A percentile compares a stretch with the other conserved stretches of the same genome.
phyloP scores from a whole-genome alignment of 305 asterid species.

The Plantago coronopus region DNA sequence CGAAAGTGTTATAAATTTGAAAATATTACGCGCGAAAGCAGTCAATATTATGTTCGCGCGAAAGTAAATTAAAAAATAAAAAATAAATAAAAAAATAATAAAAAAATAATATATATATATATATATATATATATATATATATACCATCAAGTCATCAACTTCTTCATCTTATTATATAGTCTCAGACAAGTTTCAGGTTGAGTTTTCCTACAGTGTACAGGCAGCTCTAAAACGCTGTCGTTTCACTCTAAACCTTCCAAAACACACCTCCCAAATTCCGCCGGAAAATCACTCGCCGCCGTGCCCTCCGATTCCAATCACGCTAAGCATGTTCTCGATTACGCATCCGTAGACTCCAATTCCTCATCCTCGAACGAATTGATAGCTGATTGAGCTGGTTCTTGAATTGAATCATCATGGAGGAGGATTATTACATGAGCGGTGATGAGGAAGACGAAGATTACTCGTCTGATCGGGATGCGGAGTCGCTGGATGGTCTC shows the following conservation, averaged over 20 bases:
- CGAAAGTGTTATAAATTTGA: too few species aligned
- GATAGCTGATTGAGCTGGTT: not conserved
- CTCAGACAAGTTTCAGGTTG: not conserved
- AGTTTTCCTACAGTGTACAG: not conserved
- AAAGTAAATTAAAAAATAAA: too few species aligned
- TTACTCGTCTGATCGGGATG: constrained; percentile 50
- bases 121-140: too few species aligned
- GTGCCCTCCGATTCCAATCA: not conserved
- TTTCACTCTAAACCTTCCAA: constrained; percentile 8
- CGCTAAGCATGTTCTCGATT: not conserved
- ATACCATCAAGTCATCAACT: too few species aligned
- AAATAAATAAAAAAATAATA: too few species aligned
- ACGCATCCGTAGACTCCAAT: not conserved
- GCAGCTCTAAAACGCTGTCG: not conserved
- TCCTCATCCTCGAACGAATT: not conserved
- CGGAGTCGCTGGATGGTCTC: constrained; percentile 46
- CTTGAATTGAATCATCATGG: constrained; percentile 30
- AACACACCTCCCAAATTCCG: constrained; percentile 11
- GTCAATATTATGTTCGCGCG: too few species aligned
- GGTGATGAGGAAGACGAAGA: constrained; percentile 52
- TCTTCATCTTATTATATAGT: too few species aligned
- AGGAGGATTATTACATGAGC: constrained; percentile 49
- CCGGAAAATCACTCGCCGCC: not conserved
- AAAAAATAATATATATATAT: too few species aligned
- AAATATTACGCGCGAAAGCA: too few species aligned